Conservation (phyloP, 2,329 filamentous ascomycete species). For the Aureobasidium sp. region DNA sequence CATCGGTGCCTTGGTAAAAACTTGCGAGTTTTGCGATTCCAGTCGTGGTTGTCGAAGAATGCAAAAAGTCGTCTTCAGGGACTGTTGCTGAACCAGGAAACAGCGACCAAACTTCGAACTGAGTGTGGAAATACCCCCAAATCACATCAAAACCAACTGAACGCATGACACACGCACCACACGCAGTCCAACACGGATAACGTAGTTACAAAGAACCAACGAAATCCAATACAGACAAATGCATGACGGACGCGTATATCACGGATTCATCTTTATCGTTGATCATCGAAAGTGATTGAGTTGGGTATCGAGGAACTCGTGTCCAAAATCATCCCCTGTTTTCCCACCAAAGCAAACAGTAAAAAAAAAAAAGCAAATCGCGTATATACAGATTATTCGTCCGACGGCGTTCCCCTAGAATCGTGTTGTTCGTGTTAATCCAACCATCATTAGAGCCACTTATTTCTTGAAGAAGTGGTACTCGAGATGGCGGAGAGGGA, state of each 20-base stretch:
- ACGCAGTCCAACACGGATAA: conserved; percentile 10
- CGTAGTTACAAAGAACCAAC: conserved; percentile 3
- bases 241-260: neutral
- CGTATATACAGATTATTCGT: conserved; percentile 9
- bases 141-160: conserved; percentile 3
- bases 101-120: neutral
- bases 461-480: conserved; percentile 35
- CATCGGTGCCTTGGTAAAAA: neutral
- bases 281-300: conserved; percentile 4
- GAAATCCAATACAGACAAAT: neutral
- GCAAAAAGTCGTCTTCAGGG: neutral
- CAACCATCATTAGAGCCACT: neutral
- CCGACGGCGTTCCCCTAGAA: neutral
- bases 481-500: conserved; percentile 43
- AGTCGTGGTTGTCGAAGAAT: neutral
- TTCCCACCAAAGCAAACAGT: conserved; percentile 1
- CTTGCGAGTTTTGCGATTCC: neutral
- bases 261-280: neutral
- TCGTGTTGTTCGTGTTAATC: neutral
- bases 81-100: neutral
- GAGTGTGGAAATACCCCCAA: neutral
- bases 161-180: conserved; percentile 2
- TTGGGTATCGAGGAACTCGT: conserved; percentile 9
- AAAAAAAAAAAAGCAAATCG: conserved; percentile 2
- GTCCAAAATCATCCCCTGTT: neutral